Evolutionary conservation across 192 early-diverging fungal genomes (phyloP).

Genomic region (Pilaira anomala): DNA sequence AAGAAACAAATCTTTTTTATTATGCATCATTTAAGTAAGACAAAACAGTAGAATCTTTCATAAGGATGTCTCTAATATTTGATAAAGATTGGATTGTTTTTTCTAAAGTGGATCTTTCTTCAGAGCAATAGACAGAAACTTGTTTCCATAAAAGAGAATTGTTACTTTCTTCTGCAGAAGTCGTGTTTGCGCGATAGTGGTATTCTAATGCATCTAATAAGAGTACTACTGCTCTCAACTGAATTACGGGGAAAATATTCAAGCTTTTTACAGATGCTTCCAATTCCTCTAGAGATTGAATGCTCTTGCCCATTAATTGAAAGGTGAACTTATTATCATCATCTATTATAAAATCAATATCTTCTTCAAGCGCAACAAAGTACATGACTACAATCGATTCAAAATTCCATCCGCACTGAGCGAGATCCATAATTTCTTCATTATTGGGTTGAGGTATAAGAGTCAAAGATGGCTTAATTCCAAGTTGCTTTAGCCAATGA

Average conservation of each 20-base stretch:
- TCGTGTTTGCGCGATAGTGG: background rate
- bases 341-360: conserved; percentile 22
- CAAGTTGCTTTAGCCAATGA: conserved; percentile 30
- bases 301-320: background rate
- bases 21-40: background rate
- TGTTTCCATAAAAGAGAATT: background rate
- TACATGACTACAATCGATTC: conserved; percentile 31
- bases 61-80: background rate
- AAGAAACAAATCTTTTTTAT: background rate
- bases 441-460: background rate
- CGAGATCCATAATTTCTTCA: background rate
- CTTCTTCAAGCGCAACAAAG: conserved; percentile 33
- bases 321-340: background rate
- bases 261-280: background rate
- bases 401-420: conserved; percentile 17
- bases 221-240: conserved; percentile 20
- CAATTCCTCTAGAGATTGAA: background rate
- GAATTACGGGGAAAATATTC: conserved; percentile 3
- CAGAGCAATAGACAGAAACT: background rate
- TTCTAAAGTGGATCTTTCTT: background rate
- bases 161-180: background rate
- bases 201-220: conserved; percentile 21
- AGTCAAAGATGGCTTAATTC: conserved; percentile 19
- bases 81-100: background rate
- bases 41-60: background rate